These are phyloP conservation scores for Gossypium rotundifolium DNA, from an alignment of 345 rosid species.

Conservation along the genomic window DNA sequence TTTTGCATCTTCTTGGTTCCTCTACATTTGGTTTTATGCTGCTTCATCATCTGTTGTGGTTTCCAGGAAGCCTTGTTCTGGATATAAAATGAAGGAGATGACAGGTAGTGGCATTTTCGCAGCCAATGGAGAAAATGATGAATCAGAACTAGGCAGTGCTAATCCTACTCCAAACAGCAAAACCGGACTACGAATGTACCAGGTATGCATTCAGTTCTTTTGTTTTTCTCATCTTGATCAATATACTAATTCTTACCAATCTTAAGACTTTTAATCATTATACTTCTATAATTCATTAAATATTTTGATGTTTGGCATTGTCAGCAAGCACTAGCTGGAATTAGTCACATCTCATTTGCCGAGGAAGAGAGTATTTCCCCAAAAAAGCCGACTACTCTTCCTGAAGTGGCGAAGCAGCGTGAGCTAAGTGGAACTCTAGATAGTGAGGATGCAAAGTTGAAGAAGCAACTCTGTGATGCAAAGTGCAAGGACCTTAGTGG, in stretches of 20 bases:
- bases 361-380: slow-evolving; percentile 75
- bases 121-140: slow-evolving; percentile 47
- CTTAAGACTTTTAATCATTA: background rate
- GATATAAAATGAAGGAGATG: slow-evolving; percentile 87
- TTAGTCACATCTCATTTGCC: slow-evolving; percentile 55
- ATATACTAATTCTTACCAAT: background rate
- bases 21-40: background rate
- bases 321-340: slow-evolving; percentile 84
- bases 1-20: background rate
- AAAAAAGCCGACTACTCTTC: slow-evolving; percentile 56
- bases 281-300: background rate
- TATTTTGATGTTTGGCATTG: slow-evolving; percentile 8
- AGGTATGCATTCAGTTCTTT: slow-evolving; percentile 33
- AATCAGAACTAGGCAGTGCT: slow-evolving; percentile 43
- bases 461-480: slow-evolving; percentile 82
- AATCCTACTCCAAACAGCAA: slow-evolving; percentile 40
- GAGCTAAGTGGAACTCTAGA: slow-evolving; percentile 83
- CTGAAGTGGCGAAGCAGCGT: slow-evolving; percentile 93
- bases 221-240: background rate
- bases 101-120: slow-evolving; percentile 92
- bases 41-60: slow-evolving; percentile 3
- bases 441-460: slow-evolving; percentile 54
- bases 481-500: slow-evolving; percentile 91
- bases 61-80: slow-evolving; percentile 89
- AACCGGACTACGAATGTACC: slow-evolving; percentile 71